A percentile compares a stretch with the other conserved stretches of the same genome.
These are phyloP conservation scores for Fusarium proliferatum DNA, from an alignment of 2,329 filamentous ascomycete species.

Conservation along the genomic window DNA sequence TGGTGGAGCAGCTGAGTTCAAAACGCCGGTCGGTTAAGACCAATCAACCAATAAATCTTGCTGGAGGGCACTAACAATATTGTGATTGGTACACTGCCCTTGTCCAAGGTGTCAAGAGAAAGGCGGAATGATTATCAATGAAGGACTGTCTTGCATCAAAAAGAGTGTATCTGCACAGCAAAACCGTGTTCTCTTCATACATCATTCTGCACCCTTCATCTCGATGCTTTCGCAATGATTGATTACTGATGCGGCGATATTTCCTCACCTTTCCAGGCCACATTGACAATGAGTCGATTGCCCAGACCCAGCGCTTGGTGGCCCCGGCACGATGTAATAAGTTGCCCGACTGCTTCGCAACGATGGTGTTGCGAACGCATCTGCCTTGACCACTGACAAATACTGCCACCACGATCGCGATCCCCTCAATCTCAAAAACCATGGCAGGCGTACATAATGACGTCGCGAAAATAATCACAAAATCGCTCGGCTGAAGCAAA, in stretches of 20 bases:
- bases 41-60: fast-evolving
- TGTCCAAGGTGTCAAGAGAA: not conserved
- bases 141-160: not conserved
- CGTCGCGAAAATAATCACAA: not conserved
- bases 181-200: fast-evolving
- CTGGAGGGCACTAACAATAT: fast-evolving
- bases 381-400: not conserved
- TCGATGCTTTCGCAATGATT: not conserved
- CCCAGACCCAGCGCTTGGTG: not conserved
- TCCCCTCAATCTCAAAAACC: not conserved
- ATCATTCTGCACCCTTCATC: not conserved
- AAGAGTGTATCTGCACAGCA: not conserved
- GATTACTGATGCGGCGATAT: not conserved
- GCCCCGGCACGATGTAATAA: not conserved
- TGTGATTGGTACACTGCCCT: not conserved
- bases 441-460: not conserved
- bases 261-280: not conserved
- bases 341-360: fast-evolving
- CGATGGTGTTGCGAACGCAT: not conserved
- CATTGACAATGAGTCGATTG: not conserved
- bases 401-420: not conserved
- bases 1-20: not conserved
- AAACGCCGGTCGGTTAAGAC: not conserved
- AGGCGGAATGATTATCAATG: not conserved
- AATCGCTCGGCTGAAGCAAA: not conserved